Conservation (phyloP, 1,284 basidiomycete species). For the Kwoniella shivajii region DNA sequence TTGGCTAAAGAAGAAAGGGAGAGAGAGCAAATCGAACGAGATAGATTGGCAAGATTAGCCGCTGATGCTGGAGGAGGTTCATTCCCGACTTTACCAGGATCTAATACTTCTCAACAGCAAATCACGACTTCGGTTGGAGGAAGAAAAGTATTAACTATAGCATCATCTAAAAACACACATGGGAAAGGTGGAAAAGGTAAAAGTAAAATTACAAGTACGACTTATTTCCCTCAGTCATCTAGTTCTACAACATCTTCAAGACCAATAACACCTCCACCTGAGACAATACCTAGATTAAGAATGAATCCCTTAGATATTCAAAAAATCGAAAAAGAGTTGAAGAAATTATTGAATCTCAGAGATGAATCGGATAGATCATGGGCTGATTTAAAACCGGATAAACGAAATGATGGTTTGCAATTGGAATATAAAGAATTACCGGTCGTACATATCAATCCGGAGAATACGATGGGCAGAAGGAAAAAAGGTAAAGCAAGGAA, state of each 20-base stretch:
- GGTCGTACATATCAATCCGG: constrained; percentile 21
- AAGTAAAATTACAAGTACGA: constrained; percentile 41
- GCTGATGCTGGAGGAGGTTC: constrained; percentile 48
- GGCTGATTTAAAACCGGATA: constrained; percentile 41
- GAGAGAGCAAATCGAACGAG: constrained; percentile 36
- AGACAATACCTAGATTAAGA: constrained; percentile 38
- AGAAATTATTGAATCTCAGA: constrained; percentile 32
- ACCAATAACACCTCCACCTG: constrained; percentile 18
- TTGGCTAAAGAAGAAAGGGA: constrained; percentile 38
- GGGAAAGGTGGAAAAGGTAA: constrained; percentile 39
- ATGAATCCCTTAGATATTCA: constrained; percentile 33
- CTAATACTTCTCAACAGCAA: neutral
- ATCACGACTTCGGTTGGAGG: neutral
- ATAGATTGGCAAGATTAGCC: constrained; percentile 31
- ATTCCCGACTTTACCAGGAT: constrained; percentile 45
- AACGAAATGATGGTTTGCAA: constrained; percentile 12
- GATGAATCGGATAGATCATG: constrained; percentile 43
- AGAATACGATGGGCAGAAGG: constrained; percentile 24
- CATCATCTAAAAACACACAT: neutral
- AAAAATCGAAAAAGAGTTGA: constrained; percentile 36
- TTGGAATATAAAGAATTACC: constrained; percentile 29
- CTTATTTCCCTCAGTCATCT: constrained; percentile 17
- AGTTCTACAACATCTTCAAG: neutral
- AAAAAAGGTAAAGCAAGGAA: constrained; percentile 22
- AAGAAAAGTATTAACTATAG: constrained; percentile 36